Base-by-base conservation (phyloP, 2,329 filamentous ascomycete species). In the Pseudophaeomoniella oleicola region DNA sequence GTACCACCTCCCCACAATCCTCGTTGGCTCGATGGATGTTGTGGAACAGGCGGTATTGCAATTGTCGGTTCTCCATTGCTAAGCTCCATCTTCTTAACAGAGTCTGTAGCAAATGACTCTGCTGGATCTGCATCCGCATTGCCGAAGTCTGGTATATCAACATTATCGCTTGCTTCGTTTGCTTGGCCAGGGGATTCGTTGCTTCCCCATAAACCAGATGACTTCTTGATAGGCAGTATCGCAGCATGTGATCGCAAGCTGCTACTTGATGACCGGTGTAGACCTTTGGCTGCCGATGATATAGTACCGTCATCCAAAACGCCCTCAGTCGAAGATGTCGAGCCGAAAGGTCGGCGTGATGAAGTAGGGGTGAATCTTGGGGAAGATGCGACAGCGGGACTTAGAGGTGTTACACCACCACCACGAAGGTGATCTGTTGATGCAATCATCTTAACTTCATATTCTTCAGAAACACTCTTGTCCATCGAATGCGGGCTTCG, bases 341-440 rank as follows among this genome's bases (percentile, higher is more conserved):
- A 36, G 9, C 43, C 46, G 10, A 41, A 40, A 9, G 37, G 39
- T 18, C 46, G 42, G 34, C 42, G 41, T 31, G 39, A 42, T 30
- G 47, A 39, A 35, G 46, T 44, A 12, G 44, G 45, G n/a, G 46
- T 42, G 3, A 43, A 46, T 27, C 34, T 14, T 10, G 34, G 34
- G 16, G 34, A 36, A 4, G 6, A 13, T 30, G 34, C 19, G 19
- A 27, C 11, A 4, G 14, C 16, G n/a, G 19, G 15, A 18, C 32
- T 34, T 11, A 51, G 34, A 30, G 53, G 53, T 35, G 57, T 57
- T n/a, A n/a, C n/a, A 11, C 50, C 52, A 13, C 64, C 64, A 5
- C 64, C 58, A 16, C 71, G 66, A 9, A 78, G 57, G 50, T 79
- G 75, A 39, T 78, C 74, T 11, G 68, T 66, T 1, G 74, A 77